Percentiles rank a stretch among this genome's conserved stretches.
Conservation (phyloP, 352 stramenopile species). For the Aphanomyces invadans region DNA sequence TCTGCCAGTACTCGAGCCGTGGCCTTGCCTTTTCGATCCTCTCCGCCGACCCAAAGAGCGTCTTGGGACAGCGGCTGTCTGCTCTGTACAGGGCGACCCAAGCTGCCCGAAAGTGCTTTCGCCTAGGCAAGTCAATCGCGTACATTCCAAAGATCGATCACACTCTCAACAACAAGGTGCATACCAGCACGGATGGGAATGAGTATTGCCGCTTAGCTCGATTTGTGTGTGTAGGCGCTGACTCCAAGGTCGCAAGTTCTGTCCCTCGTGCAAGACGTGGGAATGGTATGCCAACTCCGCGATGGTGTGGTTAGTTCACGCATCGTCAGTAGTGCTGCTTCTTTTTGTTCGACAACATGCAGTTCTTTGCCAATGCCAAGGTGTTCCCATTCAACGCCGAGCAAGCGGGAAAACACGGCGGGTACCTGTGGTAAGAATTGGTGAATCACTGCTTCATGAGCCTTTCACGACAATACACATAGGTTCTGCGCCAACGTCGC, state of each 20-base stretch:
- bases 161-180: slow-evolving; percentile 48
- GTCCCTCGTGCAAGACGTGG: slow-evolving; percentile 68
- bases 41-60: slow-evolving; percentile 70
- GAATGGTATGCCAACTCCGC: slow-evolving; percentile 39
- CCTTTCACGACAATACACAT: not conserved
- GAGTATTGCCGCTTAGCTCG: slow-evolving; percentile 4
- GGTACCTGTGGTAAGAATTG: slow-evolving; percentile 45
- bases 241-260: slow-evolving; percentile 46
- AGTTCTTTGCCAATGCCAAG: slow-evolving; percentile 76
- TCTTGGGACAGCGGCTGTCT: slow-evolving; percentile 51
- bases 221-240: slow-evolving; percentile 25
- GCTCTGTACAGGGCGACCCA: slow-evolving; percentile 77
- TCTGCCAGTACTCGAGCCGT: slow-evolving; percentile 79
- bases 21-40: slow-evolving; percentile 73
- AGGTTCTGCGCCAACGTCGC: slow-evolving; percentile 73
- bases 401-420: slow-evolving; percentile 52
- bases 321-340: slow-evolving; percentile 35
- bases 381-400: slow-evolving; percentile 56
- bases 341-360: slow-evolving; percentile 82
- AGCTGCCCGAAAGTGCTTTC: slow-evolving; percentile 75
- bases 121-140: slow-evolving; percentile 73
- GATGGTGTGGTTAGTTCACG: not conserved
- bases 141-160: slow-evolving; percentile 72
- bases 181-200: not conserved
- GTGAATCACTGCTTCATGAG: not conserved